Evolutionary conservation across 768 basidiomycete species (phyloP).

Genomic region (Candolleomyces aberdarensis): DNA sequence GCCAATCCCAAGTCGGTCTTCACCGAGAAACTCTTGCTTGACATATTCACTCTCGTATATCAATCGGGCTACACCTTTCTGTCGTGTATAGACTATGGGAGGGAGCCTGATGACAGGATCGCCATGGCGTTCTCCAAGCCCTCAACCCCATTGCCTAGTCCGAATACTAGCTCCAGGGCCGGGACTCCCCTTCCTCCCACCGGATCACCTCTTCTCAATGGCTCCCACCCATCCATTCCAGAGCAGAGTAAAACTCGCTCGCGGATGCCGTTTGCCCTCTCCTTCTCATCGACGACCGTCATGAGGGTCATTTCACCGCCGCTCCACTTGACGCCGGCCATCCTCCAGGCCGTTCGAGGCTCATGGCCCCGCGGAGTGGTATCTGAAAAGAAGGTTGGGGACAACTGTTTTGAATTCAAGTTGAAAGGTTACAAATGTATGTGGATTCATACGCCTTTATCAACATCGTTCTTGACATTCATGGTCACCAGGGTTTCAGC

Average conservation of each 20-base stretch:
- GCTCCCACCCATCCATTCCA: constrained; percentile 33
- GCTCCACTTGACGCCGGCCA: constrained; percentile 72
- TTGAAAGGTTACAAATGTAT: constrained; percentile 78
- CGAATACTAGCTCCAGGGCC: constrained; percentile 21
- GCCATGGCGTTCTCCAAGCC: constrained; percentile 69
- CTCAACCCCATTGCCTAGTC: constrained; percentile 15
- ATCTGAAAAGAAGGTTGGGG: constrained; percentile 71
- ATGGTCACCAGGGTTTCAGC: constrained; percentile 60
- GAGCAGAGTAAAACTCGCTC: constrained; percentile 30
- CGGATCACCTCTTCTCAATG: constrained; percentile 30
- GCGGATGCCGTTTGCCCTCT: constrained; percentile 64
- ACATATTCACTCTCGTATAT: constrained; percentile 61
- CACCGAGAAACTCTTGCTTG: constrained; percentile 67
- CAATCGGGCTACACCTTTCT: constrained; percentile 61
- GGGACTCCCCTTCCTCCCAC: constrained; percentile 31
- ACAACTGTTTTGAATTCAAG: constrained; percentile 75
- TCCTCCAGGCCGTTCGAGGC: constrained; percentile 72
- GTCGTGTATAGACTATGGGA: constrained; percentile 73
- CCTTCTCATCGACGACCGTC: constrained; percentile 63
- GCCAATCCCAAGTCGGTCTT: constrained; percentile 59
- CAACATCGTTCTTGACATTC: not conserved
- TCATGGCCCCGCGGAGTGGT: constrained; percentile 81
- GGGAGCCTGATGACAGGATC: constrained; percentile 70
- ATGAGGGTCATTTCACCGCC: constrained; percentile 79
- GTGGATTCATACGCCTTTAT: constrained; percentile 14